These are phyloP conservation scores for Aspergillus tamarii DNA, from an alignment of 2,329 filamentous ascomycete genomes.

Conservation along the genomic window DNA sequence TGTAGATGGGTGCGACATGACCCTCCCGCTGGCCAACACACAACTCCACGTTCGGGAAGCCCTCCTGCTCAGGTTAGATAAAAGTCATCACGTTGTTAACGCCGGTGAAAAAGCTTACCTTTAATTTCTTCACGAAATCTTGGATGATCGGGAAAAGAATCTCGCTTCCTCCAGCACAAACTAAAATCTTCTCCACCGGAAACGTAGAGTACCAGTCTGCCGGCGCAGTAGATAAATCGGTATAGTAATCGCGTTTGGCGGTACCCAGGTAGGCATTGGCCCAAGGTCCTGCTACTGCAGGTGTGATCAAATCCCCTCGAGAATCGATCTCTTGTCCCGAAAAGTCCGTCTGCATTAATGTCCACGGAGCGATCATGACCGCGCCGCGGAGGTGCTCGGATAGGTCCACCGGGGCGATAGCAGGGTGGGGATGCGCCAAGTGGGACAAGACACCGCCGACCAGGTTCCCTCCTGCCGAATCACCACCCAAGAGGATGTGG, in stretches of 20 bases:
- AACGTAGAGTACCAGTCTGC: slow-evolving; percentile 58
- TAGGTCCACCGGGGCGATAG: slow-evolving; percentile 49
- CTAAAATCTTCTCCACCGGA: slow-evolving; percentile 52
- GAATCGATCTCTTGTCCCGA: slow-evolving; percentile 50
- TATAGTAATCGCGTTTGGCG: slow-evolving; percentile 53
- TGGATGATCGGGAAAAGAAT: slow-evolving; percentile 60
- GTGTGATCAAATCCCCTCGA: slow-evolving; percentile 55
- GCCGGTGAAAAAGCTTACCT: background rate
- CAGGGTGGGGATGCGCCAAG: slow-evolving; percentile 58
- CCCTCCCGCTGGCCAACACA: slow-evolving; percentile 43
- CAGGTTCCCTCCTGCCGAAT: slow-evolving; percentile 50
- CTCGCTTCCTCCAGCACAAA: slow-evolving; percentile 60
- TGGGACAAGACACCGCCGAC: slow-evolving; percentile 44
- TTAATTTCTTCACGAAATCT: slow-evolving; percentile 53
- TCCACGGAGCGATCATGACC: slow-evolving; percentile 63
- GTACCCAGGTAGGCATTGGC: slow-evolving; percentile 51
- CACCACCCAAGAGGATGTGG: slow-evolving; percentile 46
- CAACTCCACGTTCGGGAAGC: slow-evolving; percentile 35
- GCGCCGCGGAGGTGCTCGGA: slow-evolving; percentile 51
- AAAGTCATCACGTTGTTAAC: background rate
- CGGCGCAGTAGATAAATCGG: slow-evolving; percentile 54
- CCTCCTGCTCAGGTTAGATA: slow-evolving; percentile 23
- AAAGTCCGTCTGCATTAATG: slow-evolving; percentile 52
- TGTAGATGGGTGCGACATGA: slow-evolving; percentile 48
- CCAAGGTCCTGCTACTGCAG: slow-evolving; percentile 50